These are phyloP conservation scores for Trichomonas gallinae DNA, from an alignment of 208 protist genomes.

Conservation along the genomic window DNA sequence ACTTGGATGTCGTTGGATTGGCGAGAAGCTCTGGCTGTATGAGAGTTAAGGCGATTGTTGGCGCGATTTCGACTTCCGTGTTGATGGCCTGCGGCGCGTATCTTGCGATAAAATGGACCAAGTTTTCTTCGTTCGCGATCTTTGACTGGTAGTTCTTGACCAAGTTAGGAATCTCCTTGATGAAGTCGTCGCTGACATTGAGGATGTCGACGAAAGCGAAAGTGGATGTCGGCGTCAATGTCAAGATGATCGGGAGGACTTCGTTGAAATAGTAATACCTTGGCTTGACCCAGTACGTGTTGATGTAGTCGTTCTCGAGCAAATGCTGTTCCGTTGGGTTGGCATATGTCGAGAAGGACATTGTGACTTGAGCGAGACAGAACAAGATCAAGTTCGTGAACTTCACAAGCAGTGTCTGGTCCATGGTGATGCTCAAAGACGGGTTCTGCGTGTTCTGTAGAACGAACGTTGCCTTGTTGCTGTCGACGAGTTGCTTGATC, in stretches of 20 bases:
- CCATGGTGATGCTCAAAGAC: background rate
- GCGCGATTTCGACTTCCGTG: background rate
- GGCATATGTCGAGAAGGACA: background rate
- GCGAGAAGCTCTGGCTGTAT: background rate
- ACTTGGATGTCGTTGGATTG: background rate
- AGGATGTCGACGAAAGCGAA: background rate
- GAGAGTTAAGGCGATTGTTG: background rate
- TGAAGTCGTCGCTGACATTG: background rate
- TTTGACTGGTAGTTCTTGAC: background rate
- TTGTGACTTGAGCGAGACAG: background rate
- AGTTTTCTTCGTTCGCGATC: background rate
- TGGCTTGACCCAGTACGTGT: background rate
- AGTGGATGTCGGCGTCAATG: background rate
- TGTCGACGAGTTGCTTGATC: background rate
- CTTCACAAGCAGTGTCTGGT: background rate
- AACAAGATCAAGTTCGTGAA: background rate
- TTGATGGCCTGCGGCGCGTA: background rate
- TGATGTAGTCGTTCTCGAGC: background rate
- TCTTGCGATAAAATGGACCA: background rate
- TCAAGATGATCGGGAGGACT: background rate
- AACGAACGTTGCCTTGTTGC: background rate
- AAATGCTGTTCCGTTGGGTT: background rate
- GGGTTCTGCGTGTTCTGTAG: background rate
- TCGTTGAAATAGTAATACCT: background rate
- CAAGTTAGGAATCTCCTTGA: background rate